These are phyloP conservation scores for Boletus coccyginus DNA, from an alignment of 768 basidiomycete genomes.

Conservation along the genomic window DNA sequence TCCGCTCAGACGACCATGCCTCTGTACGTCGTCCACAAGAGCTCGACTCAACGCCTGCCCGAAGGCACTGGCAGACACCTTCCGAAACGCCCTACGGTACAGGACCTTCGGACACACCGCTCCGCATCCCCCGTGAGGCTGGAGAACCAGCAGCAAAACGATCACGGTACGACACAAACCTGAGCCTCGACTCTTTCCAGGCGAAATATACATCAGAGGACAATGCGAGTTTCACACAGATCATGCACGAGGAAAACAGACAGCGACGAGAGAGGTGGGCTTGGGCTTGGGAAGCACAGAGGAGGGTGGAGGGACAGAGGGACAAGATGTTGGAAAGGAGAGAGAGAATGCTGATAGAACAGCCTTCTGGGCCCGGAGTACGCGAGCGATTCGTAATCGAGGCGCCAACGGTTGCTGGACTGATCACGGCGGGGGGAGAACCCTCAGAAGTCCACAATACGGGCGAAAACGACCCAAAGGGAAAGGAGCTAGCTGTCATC, in stretches of 20 bases:
- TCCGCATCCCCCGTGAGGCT: slow-evolving; percentile 39
- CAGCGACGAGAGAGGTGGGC: slow-evolving; percentile 74
- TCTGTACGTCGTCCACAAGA: slow-evolving; percentile 74
- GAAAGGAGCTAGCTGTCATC: slow-evolving; percentile 20
- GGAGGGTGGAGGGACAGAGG: slow-evolving; percentile 66
- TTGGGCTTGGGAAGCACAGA: slow-evolving; percentile 97
- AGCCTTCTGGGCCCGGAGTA: slow-evolving; percentile 58
- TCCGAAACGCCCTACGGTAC: slow-evolving; percentile 64
- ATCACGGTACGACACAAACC: slow-evolving; percentile 52
- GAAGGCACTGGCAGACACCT: slow-evolving; percentile 43
- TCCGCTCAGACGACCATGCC: slow-evolving; percentile 69
- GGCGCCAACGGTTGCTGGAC: slow-evolving; percentile 50
- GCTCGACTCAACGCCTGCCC: slow-evolving; percentile 51
- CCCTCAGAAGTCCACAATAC: neutral
- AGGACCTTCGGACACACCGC: slow-evolving; percentile 65
- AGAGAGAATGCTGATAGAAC: slow-evolving; percentile 72
- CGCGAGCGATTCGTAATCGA: slow-evolving; percentile 67
- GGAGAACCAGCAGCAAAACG: slow-evolving; percentile 53
- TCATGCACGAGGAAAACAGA: slow-evolving; percentile 86
- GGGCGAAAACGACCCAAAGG: slow-evolving; percentile 24
- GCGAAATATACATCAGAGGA: slow-evolving; percentile 94
- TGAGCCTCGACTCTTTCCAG: slow-evolving; percentile 86
- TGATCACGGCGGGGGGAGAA: slow-evolving; percentile 42
- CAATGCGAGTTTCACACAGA: slow-evolving; percentile 93
- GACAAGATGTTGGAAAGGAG: slow-evolving; percentile 63